Conservation (phyloP, 1,139 yeast species). For the Suhomyces kunorum region DNA sequence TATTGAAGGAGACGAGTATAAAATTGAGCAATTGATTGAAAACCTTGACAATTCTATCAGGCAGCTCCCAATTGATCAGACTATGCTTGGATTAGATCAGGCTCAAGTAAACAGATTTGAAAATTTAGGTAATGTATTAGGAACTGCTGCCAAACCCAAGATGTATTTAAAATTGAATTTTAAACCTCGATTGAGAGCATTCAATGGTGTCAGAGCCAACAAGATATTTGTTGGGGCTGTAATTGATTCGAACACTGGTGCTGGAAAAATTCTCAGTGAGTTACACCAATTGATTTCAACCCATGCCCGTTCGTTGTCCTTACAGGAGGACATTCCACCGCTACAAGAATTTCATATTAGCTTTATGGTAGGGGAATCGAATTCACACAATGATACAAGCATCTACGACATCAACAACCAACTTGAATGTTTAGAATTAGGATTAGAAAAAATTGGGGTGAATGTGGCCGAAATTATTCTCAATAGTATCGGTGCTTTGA, state of each 20-base stretch:
- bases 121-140: conserved; percentile 9
- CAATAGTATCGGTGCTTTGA: not conserved
- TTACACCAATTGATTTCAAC: conserved; percentile 10
- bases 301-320: conserved; percentile 11
- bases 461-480: conserved; percentile 8
- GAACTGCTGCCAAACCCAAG: conserved; percentile 6
- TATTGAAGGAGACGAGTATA: conserved; percentile 14
- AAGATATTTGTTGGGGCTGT: conserved; percentile 16
- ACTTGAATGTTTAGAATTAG: conserved; percentile 7
- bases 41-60: conserved; percentile 13
- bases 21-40: conserved; percentile 14
- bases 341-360: conserved; percentile 14
- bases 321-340: not conserved
- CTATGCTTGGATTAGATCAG: conserved; percentile 10
- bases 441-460: conserved; percentile 10
- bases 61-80: conserved; percentile 6
- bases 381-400: not conserved
- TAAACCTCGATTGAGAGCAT: conserved; percentile 10
- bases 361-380: conserved; percentile 12
- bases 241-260: conserved; percentile 5
- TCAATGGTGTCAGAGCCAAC: conserved; percentile 5
- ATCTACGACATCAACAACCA: conserved; percentile 5
- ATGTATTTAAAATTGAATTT: conserved; percentile 13
- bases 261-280: conserved; percentile 9
- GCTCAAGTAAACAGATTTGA: conserved; percentile 9